Evolutionary conservation across 139 green algal genomes (phyloP), one percentile per base, ranked within the genome.

Genomic region (Chlorella sorokiniana): DNA sequence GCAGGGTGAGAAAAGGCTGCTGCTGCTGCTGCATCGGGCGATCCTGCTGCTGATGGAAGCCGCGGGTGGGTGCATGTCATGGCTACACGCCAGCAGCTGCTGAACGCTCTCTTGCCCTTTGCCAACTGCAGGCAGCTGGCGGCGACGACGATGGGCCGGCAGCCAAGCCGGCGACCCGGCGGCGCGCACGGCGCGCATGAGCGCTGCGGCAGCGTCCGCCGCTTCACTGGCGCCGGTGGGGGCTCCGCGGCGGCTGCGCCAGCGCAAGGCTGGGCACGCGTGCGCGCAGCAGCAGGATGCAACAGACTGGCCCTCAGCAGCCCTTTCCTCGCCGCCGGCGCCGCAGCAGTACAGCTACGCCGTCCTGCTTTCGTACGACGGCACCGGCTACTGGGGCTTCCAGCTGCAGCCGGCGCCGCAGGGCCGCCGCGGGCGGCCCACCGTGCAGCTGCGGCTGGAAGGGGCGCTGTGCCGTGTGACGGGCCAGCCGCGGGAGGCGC

Each of bases 401-500:
- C 89, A 92, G 78, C 44, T 88, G 59, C 88, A 92, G 81, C 54
- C 52, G 22, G n/a, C 40, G 35, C 65, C 64, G 40, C 40, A 14
- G 33, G 31, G 72, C 23, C 35, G 4, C 3, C 42, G 45, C 59
- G 31, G 35, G 22, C 56, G 45, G n/a, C 61, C 71, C 27, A 80
- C 90, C 3, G 80, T 95, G 22, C 90, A 95, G 79, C 77, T 75
- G 6, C 25, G 77, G 20, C 63, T 95, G 48, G 91, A 96, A 80
- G 54, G 54, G 1, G 86, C 86, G 1, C 76, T 95, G 69, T 54
- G 29, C 33, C 87, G 63, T 0, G 48, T 91, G 22, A 85, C 92
- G 23, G 42, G 76, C 11, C 65, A 88, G 69, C n/a, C 69, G 9
- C 71, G 92, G 22, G 67, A 84, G n/a, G 61, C 33, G 27, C 80